Evolutionary conservation across 768 basidiomycete genomes (phyloP), one percentile per base, ranked within the genome.

Genomic region (Rhodotorula sphaerocarpa): DNA sequence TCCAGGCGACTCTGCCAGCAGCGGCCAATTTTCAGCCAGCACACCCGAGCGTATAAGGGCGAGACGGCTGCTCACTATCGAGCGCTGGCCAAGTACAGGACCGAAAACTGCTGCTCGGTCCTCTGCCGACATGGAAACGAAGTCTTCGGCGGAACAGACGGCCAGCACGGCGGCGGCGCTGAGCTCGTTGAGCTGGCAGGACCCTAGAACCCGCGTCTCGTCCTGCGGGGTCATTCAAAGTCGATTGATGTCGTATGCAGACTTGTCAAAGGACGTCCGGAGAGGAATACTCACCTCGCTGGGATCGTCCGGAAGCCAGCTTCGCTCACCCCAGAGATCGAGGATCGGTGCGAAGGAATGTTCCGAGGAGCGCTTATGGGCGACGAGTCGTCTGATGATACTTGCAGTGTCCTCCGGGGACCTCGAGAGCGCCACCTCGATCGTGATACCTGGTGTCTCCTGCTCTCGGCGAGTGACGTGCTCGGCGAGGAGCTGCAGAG

Each of bases 111-210:
- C 56, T 7, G 0, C 5, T 0, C 56, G 33, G 36, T 57, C 56
- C 5, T 21, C 11, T 3, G 27, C 3, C 15, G 33, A 28, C 34
- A 57, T 39, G 20, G n/a, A 33, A 36, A 30, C 11, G 15, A 57
- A 57, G 9, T 57, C 56, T 34, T 36, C 21, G 12, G 46, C 33
- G 16, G 56, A 48, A 20, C 25, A 36, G 7, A 44, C 27, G 25
- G 25, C 56, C 46, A 57, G 56, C 27, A 57, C 15, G 46, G n/a
- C 31, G 18, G 25, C 21, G 10, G 56, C 46, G 27, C 46, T 16
- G 33, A 57, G 36, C 39, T 57, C 56, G 56, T 57, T 48, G 10
- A 57, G 34, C 36, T 41, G 45, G 46, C 16, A 16, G 18, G 28
- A 27, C 9, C 46, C 6, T 21, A 57, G 46, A 34, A 57, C 46